Base-by-base conservation (phyloP, 352 stramenopile species). In the Phytophthora pluvialis region DNA sequence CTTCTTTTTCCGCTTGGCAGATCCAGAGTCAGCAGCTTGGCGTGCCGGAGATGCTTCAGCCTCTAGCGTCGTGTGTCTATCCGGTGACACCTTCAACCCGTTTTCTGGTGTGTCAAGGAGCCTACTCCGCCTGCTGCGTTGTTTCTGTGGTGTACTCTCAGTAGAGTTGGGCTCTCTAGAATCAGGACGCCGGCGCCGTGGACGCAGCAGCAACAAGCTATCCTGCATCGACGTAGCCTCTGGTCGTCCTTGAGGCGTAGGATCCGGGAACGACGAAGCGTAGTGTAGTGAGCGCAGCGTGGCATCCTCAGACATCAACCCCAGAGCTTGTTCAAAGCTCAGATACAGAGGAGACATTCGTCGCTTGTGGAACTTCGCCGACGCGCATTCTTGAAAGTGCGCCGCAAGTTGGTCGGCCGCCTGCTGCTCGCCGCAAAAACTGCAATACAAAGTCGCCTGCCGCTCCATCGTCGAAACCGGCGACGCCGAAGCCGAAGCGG, bases 271-370 rank as follows among this genome's bases (percentile, higher is more conserved):
- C 28, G 85, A 83, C 3, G 83, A 75, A 10, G 86, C 86, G 35
- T 93, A 95, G 21, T 95, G 88, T 38, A 93, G 46, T 9, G 80
- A 81, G 16, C 85, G 75, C 16, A 92, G 54, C 1, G 81, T 81
- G 16, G 55, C 29, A 45, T 95, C 85, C 47, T 92, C 81, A 0
- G 86, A 91, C 36, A 95, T 71, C 8, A 90, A 15, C 10, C 66
- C 70, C 10, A 91, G 64, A 51, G 91, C 78, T 10, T 82, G 68
- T 33, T 93, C 77, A 59, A 93, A 93, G 25, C 79, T 78, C 26
- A 51, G 43, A 48, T 87, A 93, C 40, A 95, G 54, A 21, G 79
- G 49, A 0, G 83, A 90, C 25, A 67, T 63, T n/a, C 77, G 59
- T 39, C 70, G 59, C 35, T 92, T 91, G 52, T 95, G 84, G 38